Evolutionary conservation across 148 eudicot species (phyloP).

Genomic region (Vaccinium myrtillus): DNA sequence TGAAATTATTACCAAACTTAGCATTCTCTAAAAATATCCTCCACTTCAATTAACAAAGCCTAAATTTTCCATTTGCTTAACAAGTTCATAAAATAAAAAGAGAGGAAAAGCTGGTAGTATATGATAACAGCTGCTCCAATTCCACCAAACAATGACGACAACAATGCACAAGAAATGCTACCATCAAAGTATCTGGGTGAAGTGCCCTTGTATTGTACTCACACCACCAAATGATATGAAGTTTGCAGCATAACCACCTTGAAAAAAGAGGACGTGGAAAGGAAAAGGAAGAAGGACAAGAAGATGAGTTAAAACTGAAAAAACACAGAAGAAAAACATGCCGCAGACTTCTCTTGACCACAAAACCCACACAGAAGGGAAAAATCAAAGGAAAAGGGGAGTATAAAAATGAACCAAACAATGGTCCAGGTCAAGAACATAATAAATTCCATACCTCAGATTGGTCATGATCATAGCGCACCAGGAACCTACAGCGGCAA

Average conservation of each 20-base stretch:
- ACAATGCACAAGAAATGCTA: neutral
- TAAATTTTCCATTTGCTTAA: neutral
- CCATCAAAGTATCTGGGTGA: neutral
- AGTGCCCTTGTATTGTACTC: neutral
- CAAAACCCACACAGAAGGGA: neutral
- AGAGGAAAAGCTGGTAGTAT: neutral
- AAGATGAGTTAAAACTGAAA: neutral
- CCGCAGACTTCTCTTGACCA: neutral
- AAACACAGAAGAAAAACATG: neutral
- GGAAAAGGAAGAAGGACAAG: neutral
- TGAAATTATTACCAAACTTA: neutral
- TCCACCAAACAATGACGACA: neutral
- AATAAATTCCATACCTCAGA: conserved; percentile 61
- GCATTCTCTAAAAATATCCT: neutral
- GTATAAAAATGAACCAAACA: neutral
- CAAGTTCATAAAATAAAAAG: too few species aligned
- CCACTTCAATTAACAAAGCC: neutral
- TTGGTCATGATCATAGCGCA: conserved; percentile 96
- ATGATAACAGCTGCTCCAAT: neutral
- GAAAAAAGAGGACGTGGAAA: neutral
- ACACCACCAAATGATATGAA: neutral
- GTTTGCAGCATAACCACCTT: neutral
- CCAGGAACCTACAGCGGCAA: conserved; percentile 95
- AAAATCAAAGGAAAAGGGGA: neutral
- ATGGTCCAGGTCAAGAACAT: neutral